phyloP scores from a whole-genome alignment of 202 grass and related monocot genomes.

The Dendrocalamus latiflorus region DNA sequence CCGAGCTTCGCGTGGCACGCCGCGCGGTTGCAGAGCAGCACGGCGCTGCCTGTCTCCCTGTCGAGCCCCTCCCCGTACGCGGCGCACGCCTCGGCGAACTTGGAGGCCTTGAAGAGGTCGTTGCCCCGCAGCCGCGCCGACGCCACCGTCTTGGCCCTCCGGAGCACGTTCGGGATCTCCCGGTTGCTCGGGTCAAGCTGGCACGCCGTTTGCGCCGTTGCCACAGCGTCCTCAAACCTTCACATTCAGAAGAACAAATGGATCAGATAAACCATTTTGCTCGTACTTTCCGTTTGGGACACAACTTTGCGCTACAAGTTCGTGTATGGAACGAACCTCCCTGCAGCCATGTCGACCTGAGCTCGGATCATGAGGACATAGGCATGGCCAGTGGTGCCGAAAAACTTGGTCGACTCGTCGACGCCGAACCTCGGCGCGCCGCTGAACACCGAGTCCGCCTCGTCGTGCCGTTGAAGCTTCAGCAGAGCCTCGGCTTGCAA shows the following conservation, averaged over 20 bases:
- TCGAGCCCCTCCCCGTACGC: conserved; percentile 68
- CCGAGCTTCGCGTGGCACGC: conserved; percentile 72
- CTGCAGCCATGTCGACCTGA: conserved; percentile 76
- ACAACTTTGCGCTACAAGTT: neutral
- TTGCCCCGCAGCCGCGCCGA: conserved; percentile 69
- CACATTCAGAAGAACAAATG: neutral
- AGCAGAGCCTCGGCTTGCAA: conserved; percentile 84
- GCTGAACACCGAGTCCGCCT: conserved; percentile 48
- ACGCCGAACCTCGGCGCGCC: conserved; percentile 53
- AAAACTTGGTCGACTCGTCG: conserved; percentile 62
- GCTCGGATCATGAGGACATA: conserved; percentile 66
- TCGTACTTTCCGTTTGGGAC: neutral
- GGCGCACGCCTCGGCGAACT: conserved; percentile 71
- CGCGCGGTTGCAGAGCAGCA: conserved; percentile 88
- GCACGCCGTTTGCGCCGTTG: conserved; percentile 51
- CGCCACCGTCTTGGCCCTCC: conserved; percentile 47
- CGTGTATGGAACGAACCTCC: conserved; percentile 44
- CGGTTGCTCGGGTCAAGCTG: conserved; percentile 75
- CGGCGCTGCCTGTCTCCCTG: conserved; percentile 49
- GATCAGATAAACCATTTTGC: neutral
- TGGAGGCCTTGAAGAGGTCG: conserved; percentile 68
- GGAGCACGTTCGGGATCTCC: conserved; percentile 52
- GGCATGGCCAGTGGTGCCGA: conserved; percentile 60
- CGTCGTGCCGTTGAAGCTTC: conserved; percentile 73
- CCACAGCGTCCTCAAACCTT: conserved; percentile 77